phyloP scores from a whole-genome alignment of 345 rosid species.

The Citrus sinensis region DVS_A1.0 CM039167.1:836501-837000 shows the following conservation, averaged over 20 bases:
- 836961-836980: constrained; percentile 95
- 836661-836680: not conserved
- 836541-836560: not conserved
- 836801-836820: not conserved
- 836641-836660: constrained; percentile 41
- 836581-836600: constrained; percentile 77
- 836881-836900: not conserved
- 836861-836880: not conserved
- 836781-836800: not conserved
- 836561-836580: constrained; percentile 65
- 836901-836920: not conserved
- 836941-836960: constrained; percentile 90
- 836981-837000: constrained; percentile 59
- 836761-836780: not conserved
- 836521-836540: not conserved
- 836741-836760: not conserved
- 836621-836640: constrained; percentile 83
- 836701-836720: not conserved
- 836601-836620: constrained; percentile 83
- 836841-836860: not conserved
- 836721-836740: not conserved
- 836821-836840: not conserved
- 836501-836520: not conserved
- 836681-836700: not conserved
- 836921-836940: constrained; percentile 55